Conservation (phyloP, 148 eudicot species). For the Camellia lanceoleosa region DNA sequence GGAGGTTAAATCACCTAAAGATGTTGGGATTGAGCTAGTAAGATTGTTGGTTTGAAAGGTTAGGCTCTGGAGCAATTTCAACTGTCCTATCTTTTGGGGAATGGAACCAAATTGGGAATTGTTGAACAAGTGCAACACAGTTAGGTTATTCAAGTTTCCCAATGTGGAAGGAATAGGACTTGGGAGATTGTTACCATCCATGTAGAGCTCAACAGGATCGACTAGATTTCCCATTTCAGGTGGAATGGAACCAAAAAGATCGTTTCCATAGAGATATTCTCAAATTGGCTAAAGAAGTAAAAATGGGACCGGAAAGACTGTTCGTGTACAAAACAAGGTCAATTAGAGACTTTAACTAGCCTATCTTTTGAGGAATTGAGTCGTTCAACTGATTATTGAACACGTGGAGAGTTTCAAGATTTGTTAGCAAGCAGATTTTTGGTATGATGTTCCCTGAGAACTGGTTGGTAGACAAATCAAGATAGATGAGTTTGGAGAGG, state of each 20-base stretch:
- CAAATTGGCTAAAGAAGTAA: constrained; percentile 13
- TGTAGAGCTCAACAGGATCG: background rate
- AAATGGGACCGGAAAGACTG: constrained; percentile 15
- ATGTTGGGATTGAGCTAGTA: constrained; percentile 19
- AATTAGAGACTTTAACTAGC: constrained; percentile 1
- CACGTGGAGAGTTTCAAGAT: constrained; percentile 29
- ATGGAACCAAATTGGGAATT: background rate
- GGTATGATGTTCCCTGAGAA: constrained; percentile 33
- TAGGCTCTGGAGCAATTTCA: background rate
- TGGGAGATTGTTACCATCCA: background rate
- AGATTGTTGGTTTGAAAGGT: background rate
- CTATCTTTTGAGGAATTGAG: constrained; percentile 13
- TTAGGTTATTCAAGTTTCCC: background rate
- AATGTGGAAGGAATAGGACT: background rate
- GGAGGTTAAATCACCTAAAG: constrained; percentile 13
- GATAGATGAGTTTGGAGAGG: constrained; percentile 1
- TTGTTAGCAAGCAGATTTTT: constrained; percentile 33
- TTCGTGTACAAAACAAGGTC: constrained; percentile 3
- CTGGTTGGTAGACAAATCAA: constrained; percentile 19
- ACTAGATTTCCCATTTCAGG: background rate
- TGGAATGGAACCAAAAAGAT: constrained; percentile 20
- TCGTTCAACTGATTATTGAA: constrained; percentile 14
- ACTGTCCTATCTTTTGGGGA: background rate
- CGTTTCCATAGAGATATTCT: background rate
- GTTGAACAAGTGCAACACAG: background rate